Conservation (phyloP, 2,329 filamentous ascomycete species). For the Laburnicola sp. region DNA sequence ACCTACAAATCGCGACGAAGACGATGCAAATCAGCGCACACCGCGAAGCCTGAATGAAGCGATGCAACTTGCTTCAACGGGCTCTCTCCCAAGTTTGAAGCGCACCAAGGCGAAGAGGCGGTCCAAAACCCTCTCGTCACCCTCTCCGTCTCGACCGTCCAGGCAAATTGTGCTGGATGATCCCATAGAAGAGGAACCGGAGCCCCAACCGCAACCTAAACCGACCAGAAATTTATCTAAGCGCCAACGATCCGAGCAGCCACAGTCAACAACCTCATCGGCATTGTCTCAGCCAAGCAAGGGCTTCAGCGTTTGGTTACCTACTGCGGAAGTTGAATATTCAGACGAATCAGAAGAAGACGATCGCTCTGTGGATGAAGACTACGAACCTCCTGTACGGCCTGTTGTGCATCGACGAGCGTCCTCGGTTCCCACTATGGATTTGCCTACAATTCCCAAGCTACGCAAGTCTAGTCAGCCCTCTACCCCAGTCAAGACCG, state of each 20-base stretch:
- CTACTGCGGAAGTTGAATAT: slow-evolving; percentile 41
- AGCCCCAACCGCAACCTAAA: slow-evolving; percentile 3
- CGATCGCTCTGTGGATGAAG: slow-evolving; percentile 23
- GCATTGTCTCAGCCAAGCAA: slow-evolving; percentile 38
- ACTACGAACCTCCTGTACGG: slow-evolving; percentile 30
- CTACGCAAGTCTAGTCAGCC: slow-evolving; percentile 48
- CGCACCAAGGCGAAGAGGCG: slow-evolving; percentile 47
- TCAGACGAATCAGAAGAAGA: slow-evolving; percentile 43
- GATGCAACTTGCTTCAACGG: slow-evolving; percentile 33
- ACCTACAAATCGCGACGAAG: slow-evolving; percentile 16
- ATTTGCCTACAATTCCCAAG: slow-evolving; percentile 52
- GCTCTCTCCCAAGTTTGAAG: slow-evolving; percentile 39
- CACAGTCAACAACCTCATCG: slow-evolving; percentile 28
- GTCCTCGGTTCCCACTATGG: slow-evolving; percentile 53
- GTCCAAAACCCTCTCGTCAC: slow-evolving; percentile 34
- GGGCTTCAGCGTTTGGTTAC: slow-evolving; percentile 56
- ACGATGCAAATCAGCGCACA: slow-evolving; percentile 32
- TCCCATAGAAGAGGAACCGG: slow-evolving; percentile 28
- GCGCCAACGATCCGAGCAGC: slow-evolving; percentile 25
- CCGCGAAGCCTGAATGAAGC: slow-evolving; percentile 45
- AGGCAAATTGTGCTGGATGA: slow-evolving; percentile 43
- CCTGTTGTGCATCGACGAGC: slow-evolving; percentile 48
- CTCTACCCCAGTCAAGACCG: slow-evolving; percentile 34
- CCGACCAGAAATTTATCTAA: slow-evolving; percentile 38
- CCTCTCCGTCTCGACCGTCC: slow-evolving; percentile 34